Base-by-base conservation (phyloP, 139 green algal species). In the Edaphochlamys debaryana region DNA sequence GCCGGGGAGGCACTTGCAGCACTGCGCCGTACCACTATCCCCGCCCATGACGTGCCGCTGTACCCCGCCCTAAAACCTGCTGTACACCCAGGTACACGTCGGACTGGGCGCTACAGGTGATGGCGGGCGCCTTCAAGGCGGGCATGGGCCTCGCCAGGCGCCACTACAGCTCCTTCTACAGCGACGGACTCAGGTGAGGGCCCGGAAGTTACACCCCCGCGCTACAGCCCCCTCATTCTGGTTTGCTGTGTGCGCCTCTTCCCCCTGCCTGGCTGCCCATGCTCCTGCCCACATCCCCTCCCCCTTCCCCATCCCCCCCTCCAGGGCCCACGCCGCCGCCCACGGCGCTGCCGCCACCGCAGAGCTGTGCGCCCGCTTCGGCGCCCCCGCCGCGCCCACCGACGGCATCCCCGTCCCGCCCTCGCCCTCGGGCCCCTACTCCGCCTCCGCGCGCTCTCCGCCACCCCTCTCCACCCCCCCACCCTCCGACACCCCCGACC, bases 61-160 rank as follows among this genome's bases (percentile, higher is more conserved):
- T n/a, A n/a, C n/a, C n/a, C n/a, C n/a, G n/a, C n/a, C n/a, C 36
- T 7, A 60, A 13, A n/a, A n/a, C n/a, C n/a, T n/a, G n/a, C n/a
- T n/a, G n/a, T n/a, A n/a, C n/a, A n/a, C 62, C 27, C 27, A 85
- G 84, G 85, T 89, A 84, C 85, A 86, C 73, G 34, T 78, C 64
- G 30, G 67, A 68, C 79, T 85, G 72, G 85, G 48, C 69, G 13
- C 79, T 89, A 0, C 34, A 81, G 68, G 42, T 75, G 13, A 75
- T 88, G 34, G 62, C 58, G 8, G 63, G 34, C 63, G 3, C 3
- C 17, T 63, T 63, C 56, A 32, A 2, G 56, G 56, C 56, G 25
- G 23, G 3, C 56, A n/a, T 27, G 19, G 25, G 56, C 56, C 56
- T 63, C 25, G 56, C n/a, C 25, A 23, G 56, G 19, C 9, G 56